Evolutionary conservation across 2,329 filamentous ascomycete genomes (phyloP).

Genomic region (Elsinoe arachidis): DNA sequence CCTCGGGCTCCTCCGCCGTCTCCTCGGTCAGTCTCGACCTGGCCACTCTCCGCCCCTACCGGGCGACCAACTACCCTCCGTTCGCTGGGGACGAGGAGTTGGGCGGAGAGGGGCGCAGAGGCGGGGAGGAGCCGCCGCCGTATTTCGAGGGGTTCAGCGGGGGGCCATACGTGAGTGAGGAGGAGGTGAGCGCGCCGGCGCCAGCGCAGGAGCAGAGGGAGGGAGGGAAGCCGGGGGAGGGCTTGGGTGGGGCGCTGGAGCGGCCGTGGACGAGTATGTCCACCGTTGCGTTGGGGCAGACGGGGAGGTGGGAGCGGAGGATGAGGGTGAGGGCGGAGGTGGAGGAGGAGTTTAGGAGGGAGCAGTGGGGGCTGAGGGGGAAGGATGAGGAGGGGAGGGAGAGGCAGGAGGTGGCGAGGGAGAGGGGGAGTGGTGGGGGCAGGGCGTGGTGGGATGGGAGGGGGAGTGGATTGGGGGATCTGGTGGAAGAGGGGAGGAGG

Average conservation of each 20-base stretch:
- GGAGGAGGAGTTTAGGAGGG: conserved; percentile 5
- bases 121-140: neutral
- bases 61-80: neutral
- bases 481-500: neutral
- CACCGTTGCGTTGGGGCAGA: neutral
- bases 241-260: neutral
- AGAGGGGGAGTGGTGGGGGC: conserved; percentile 9
- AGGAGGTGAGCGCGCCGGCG: neutral
- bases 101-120: neutral
- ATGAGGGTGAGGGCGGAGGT: conserved; percentile 11
- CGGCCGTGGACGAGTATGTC: neutral
- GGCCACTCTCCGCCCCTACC: neutral
- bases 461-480: neutral
- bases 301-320: neutral
- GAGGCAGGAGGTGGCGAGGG: conserved; percentile 11
- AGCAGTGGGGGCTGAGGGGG: neutral
- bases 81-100: neutral
- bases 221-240: neutral
- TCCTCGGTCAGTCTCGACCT: neutral
- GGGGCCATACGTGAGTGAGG: neutral
- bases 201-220: neutral
- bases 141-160: conserved; percentile 4
- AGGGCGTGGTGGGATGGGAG: conserved; percentile 9
- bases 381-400: conserved; percentile 4
- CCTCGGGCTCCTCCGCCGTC: neutral